Evolutionary conservation across 2,329 filamentous ascomycete species (phyloP).

Genomic region (Botrytis squamosa): DNA sequence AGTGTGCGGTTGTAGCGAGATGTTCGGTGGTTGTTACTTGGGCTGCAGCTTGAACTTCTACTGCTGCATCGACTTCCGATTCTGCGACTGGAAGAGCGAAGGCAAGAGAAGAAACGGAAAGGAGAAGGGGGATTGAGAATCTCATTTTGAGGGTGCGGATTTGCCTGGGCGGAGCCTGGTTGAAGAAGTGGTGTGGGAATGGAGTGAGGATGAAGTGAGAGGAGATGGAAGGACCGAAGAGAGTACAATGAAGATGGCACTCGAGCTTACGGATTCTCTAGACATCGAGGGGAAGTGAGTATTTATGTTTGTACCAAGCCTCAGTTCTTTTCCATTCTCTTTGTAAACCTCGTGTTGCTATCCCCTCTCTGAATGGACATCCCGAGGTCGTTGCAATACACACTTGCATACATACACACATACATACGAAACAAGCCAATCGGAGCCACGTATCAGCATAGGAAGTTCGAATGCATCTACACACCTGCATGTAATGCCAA

Average conservation of each 20-base stretch:
- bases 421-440: background rate
- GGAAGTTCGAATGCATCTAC: background rate
- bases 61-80: background rate
- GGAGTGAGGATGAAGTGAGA: background rate
- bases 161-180: background rate
- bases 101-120: background rate
- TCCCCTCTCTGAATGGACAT: background rate
- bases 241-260: background rate
- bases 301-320: background rate
- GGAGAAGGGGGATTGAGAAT: background rate
- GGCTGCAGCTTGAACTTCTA: background rate
- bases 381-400: background rate
- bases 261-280: background rate
- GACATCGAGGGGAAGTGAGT: background rate
- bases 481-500: background rate
- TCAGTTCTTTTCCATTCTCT: too few relatives aligned
- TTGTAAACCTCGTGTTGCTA: background rate
- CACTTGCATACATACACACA: background rate
- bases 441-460: background rate
- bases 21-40: background rate
- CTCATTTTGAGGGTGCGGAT: background rate
- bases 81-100: background rate
- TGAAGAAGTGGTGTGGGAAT: background rate
- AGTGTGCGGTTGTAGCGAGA: background rate
- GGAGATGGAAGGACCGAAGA: slow-evolving; percentile 1